phyloP scores from a whole-genome alignment of 371 early-diverging fungal genomes.

The Zopfochytrium polystomum region DNA sequence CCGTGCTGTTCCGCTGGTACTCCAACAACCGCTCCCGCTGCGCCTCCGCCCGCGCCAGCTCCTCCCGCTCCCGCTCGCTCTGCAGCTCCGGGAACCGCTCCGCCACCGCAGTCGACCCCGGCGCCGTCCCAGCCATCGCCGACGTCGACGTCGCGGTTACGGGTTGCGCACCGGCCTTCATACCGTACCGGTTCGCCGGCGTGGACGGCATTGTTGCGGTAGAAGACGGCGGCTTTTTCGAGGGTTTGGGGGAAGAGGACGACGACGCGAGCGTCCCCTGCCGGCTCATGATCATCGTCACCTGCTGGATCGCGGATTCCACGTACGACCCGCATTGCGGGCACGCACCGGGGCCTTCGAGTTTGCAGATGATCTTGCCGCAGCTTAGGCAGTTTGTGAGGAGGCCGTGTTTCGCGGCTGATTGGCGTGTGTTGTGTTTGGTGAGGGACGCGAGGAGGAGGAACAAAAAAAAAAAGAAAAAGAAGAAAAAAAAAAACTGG shows the following conservation, averaged over 20 bases:
- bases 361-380: constrained; percentile 79
- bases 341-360: constrained; percentile 84
- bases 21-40: constrained; percentile 76
- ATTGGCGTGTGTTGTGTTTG: too few relatives aligned
- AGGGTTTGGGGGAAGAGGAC: not conserved
- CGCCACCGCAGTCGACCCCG: constrained; percentile 10
- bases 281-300: constrained; percentile 15
- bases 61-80: constrained; percentile 49
- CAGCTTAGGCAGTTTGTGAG: constrained; percentile 83
- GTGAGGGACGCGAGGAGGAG: too few relatives aligned
- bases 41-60: constrained; percentile 58
- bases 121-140: too few relatives aligned
- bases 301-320: constrained; percentile 45
- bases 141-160: too few relatives aligned
- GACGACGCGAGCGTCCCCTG: not conserved
- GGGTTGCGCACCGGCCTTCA: constrained; percentile 20
- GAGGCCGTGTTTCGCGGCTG: constrained; percentile 75
- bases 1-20: constrained; percentile 74
- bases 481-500: not conserved
- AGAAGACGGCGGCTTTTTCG: constrained; percentile 3
- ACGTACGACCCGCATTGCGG: constrained; percentile 74
- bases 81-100: constrained; percentile 26
- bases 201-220: not conserved
- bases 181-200: constrained; percentile 19
- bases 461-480: not conserved